These are phyloP conservation scores for Sedum album DNA, from an alignment of 164 flowering plant species.

Conservation along the genomic window DNA sequence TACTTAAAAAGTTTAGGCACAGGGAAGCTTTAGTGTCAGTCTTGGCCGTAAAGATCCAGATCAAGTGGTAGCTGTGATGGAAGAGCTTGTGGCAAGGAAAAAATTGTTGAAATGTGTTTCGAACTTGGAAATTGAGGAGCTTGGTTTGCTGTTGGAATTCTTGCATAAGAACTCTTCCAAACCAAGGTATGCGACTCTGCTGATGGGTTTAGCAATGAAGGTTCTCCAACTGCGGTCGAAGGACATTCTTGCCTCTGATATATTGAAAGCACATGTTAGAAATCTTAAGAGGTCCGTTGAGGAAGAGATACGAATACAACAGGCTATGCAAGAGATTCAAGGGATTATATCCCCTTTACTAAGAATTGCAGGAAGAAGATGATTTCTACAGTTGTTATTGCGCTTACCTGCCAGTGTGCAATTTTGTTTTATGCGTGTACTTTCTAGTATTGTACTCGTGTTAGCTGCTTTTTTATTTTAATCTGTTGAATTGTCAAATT, in stretches of 20 bases:
- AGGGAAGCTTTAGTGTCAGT: conserved; percentile 73
- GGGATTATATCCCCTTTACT: conserved; percentile 81
- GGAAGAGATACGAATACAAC: conserved; percentile 74
- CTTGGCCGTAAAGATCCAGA: conserved; percentile 45
- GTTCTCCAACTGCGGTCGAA: conserved; percentile 54
- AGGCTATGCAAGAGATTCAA: conserved; percentile 72
- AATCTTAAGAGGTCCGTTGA: conserved; percentile 55
- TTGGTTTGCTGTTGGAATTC: conserved; percentile 60
- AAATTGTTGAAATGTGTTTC: conserved; percentile 57
- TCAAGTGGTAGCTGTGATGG: conserved; percentile 72
- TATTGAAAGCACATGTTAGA: conserved; percentile 39
- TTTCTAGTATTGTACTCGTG: background rate
- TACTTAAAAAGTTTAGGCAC: conserved; percentile 82
- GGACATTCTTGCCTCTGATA: conserved; percentile 42
- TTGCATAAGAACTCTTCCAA: conserved; percentile 42
- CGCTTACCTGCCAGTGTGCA: background rate
- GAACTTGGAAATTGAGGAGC: conserved; percentile 69
- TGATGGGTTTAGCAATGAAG: conserved; percentile 54
- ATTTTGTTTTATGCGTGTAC: background rate
- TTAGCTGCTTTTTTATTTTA: background rate
- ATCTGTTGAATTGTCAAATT: background rate
- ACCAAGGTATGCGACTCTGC: conserved; percentile 53
- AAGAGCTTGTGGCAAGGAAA: conserved; percentile 81
- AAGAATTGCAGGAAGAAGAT: conserved; percentile 64
- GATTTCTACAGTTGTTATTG: conserved; percentile 10